Evolutionary conservation across 2,329 filamentous ascomycete species (phyloP).

Genomic region (Colletotrichum spaethianum): DNA sequence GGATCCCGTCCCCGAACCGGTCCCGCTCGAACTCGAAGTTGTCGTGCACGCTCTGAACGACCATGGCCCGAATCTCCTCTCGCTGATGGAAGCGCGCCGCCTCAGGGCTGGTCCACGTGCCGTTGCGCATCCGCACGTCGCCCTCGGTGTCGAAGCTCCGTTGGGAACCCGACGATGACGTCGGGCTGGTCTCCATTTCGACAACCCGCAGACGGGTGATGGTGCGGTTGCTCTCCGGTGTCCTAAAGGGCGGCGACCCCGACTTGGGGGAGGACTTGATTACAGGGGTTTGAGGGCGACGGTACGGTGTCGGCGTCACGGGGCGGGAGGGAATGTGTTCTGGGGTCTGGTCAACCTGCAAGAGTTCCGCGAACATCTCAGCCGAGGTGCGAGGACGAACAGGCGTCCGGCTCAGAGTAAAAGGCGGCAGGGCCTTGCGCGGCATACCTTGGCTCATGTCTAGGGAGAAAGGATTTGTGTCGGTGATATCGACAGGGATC

Average conservation of each 20-base stretch:
- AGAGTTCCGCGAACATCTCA: slow-evolving; percentile 12
- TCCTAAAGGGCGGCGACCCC: neutral
- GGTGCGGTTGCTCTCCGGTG: neutral
- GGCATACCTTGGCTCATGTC: slow-evolving; percentile 7
- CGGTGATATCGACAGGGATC: neutral
- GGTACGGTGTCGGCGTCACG: neutral
- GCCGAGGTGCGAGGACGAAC: neutral
- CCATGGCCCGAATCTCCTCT: neutral
- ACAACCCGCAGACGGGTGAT: neutral
- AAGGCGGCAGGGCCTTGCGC: slow-evolving; percentile 6
- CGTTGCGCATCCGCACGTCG: slow-evolving; percentile 28
- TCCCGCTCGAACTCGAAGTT: slow-evolving; percentile 21
- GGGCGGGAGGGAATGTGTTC: neutral
- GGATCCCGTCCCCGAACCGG: slow-evolving; percentile 10
- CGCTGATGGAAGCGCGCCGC: neutral
- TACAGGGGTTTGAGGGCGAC: neutral
- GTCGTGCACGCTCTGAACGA: neutral
- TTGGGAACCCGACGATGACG: slow-evolving; percentile 4
- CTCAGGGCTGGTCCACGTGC: neutral
- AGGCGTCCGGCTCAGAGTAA: neutral
- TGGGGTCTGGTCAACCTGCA: neutral
- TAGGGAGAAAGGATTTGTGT: neutral
- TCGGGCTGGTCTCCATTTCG: neutral
- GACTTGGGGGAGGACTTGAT: neutral
- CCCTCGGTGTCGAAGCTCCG: slow-evolving; percentile 22